Evolutionary conservation across 257 asterid genomes (phyloP), one percentile per base, ranked within the genome.

Genomic region (Parsonsia alboflavescens): DNA sequence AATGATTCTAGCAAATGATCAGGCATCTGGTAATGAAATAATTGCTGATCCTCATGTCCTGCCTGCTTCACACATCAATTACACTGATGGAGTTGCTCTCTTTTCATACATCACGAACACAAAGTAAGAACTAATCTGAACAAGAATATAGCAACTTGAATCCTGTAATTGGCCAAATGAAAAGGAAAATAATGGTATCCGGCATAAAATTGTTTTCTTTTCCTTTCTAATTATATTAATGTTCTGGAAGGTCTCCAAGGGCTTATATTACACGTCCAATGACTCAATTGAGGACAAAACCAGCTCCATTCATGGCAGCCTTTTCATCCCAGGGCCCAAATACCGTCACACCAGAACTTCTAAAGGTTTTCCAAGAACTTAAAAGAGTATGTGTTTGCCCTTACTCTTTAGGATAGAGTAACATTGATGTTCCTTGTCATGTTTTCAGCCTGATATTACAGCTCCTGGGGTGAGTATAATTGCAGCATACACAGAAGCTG

Each of bases 401-500:
- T 22, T 17, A 7, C 0, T n/a, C 16, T 42, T 11, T 53, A 17
- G 10, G 6, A 53, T 15, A 66, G 30, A 39, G 19, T 54, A 24
- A 12, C 42, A n/a, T 68, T 68, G 57, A 52, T 24, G 10, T 68
- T 21, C 10, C 36, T 2, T 12, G 24, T 70, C 6, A 24, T 30
- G 24, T 49, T n/a, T 81, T 45, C 93, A 94, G 99, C 99, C 99
- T 69, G 99, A 94, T 86, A 87, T 94, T 44, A 89, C 97, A 30
- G 97, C 99, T 28, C 97, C 99, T 2, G 97, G 99, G 72, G 97
- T 94, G 78, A 90, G 91, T 79, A 71, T 94, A 30, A 87, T 94
- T 46, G 97, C 99, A 6, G 97, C 99, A 62, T 94, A 84, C 54
- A 88, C 96, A 0, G 90, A 62, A 76, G 91, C 96, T 10, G 83